These are phyloP conservation scores for Anisodus tanguticus DNA, from an alignment of 257 asterid genomes.

Conservation along the genomic window DNA sequence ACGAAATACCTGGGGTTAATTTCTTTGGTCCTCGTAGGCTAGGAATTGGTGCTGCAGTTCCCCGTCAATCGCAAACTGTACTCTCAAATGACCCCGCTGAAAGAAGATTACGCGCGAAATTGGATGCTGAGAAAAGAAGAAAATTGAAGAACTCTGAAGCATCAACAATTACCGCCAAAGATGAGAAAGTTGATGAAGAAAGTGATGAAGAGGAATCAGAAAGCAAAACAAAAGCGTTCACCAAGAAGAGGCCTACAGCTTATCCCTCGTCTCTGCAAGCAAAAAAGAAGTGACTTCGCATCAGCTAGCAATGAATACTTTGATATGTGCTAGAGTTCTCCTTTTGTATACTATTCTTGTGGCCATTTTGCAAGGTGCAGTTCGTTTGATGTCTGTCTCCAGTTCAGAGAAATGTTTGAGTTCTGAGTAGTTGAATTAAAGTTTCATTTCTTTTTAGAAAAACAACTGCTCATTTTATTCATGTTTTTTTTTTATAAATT, in stretches of 20 bases:
- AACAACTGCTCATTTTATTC: too few relatives aligned
- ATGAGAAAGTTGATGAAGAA: constrained; percentile 53
- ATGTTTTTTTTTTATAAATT: too few relatives aligned
- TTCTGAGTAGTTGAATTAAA: background rate
- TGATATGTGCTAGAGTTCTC: background rate
- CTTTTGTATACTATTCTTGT: background rate
- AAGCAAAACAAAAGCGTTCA: constrained; percentile 69
- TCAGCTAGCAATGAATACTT: background rate
- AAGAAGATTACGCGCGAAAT: constrained; percentile 61
- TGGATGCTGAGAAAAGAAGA: constrained; percentile 56
- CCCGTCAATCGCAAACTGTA: constrained; percentile 49
- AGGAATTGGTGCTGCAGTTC: constrained; percentile 86
- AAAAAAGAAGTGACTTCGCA: constrained; percentile 45
- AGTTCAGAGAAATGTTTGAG: background rate
- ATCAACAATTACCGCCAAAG: constrained; percentile 40
- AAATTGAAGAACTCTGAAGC: constrained; percentile 46
- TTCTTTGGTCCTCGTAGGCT: constrained; percentile 55
- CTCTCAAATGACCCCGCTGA: constrained; percentile 61
- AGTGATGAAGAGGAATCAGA: constrained; percentile 74
- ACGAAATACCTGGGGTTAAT: background rate
- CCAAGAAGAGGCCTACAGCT: constrained; percentile 62
- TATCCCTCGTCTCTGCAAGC: constrained; percentile 32
- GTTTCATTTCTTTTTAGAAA: background rate
- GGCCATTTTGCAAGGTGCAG: background rate
- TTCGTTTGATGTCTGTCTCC: background rate